Evolutionary conservation across 306 rosid species (phyloP).

Genomic region (Cucurbita maxima): DNA sequence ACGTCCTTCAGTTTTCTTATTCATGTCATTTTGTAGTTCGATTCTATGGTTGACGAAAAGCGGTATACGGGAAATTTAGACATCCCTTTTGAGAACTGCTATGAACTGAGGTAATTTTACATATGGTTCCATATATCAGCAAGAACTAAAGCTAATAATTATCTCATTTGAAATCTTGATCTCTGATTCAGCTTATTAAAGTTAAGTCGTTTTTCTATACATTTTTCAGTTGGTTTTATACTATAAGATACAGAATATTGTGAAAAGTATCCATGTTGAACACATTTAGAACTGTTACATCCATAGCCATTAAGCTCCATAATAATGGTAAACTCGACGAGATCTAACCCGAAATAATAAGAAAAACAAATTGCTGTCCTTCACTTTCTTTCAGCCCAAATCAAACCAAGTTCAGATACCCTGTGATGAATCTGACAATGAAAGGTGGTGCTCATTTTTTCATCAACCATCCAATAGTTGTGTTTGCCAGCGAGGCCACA

Average conservation of each 20-base stretch:
- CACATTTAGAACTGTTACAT: not conserved
- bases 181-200: not conserved
- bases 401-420: slow-evolving; percentile 13
- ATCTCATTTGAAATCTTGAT: not conserved
- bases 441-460: slow-evolving; percentile 54
- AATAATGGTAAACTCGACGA: not conserved
- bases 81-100: slow-evolving; percentile 76
- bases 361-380: not conserved
- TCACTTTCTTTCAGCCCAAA: slow-evolving; percentile 1
- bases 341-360: not conserved
- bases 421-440: slow-evolving; percentile 52
- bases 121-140: not conserved
- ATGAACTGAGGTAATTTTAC: slow-evolving; percentile 34
- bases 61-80: slow-evolving; percentile 13
- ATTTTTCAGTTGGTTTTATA: not conserved
- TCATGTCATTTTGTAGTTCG: slow-evolving; percentile 41
- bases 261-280: not conserved
- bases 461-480: slow-evolving; percentile 25
- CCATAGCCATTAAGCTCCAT: not conserved
- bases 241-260: not conserved
- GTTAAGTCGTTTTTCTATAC: not conserved
- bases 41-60: slow-evolving; percentile 19
- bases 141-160: not conserved
- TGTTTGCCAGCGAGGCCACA: slow-evolving; percentile 2
- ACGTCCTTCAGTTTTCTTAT: not conserved